Evolutionary conservation across 2,329 filamentous ascomycete species (phyloP).

Genomic region (Colletotrichum truncatum): DNA sequence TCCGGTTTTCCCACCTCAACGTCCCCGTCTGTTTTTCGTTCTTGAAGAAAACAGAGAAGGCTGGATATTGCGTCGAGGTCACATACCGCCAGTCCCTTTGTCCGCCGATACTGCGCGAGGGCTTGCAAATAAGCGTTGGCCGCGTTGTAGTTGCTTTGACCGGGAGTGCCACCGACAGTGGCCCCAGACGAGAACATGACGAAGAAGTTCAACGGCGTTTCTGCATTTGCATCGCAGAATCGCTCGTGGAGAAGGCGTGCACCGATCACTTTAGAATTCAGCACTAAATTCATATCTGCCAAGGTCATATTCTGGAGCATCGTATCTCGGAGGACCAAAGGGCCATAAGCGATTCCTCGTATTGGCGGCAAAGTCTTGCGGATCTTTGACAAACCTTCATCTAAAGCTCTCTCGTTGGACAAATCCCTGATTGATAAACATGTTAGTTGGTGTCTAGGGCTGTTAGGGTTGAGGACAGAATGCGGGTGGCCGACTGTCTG

Average conservation of each 20-base stretch:
- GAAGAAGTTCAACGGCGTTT: slow-evolving; percentile 45
- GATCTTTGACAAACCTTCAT: slow-evolving; percentile 26
- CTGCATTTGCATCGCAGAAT: slow-evolving; percentile 30
- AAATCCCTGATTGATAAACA: not conserved
- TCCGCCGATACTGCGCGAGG: slow-evolving; percentile 44
- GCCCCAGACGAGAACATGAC: slow-evolving; percentile 44
- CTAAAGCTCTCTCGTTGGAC: slow-evolving; percentile 27
- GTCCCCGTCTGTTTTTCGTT: not conserved
- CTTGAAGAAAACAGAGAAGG: not conserved
- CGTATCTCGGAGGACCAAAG: slow-evolving; percentile 52
- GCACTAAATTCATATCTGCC: slow-evolving; percentile 34
- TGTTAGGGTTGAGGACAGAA: not conserved
- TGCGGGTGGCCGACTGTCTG: not conserved
- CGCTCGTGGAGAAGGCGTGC: slow-evolving; percentile 39
- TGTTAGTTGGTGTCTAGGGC: not conserved
- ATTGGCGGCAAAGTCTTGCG: slow-evolving; percentile 41
- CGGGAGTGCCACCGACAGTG: slow-evolving; percentile 38
- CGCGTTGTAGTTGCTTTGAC: slow-evolving; percentile 54
- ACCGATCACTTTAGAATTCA: slow-evolving; percentile 47
- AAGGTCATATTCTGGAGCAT: slow-evolving; percentile 39
- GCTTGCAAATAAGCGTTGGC: slow-evolving; percentile 52
- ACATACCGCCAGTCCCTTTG: slow-evolving; percentile 40
- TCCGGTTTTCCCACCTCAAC: no score
- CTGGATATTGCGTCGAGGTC: not conserved
- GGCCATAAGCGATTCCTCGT: slow-evolving; percentile 51